A percentile compares a stretch with the other conserved stretches of the same genome.
Conservation (phyloP, 176 grass and related monocot species). For the Zoysia pacifica region DNA sequence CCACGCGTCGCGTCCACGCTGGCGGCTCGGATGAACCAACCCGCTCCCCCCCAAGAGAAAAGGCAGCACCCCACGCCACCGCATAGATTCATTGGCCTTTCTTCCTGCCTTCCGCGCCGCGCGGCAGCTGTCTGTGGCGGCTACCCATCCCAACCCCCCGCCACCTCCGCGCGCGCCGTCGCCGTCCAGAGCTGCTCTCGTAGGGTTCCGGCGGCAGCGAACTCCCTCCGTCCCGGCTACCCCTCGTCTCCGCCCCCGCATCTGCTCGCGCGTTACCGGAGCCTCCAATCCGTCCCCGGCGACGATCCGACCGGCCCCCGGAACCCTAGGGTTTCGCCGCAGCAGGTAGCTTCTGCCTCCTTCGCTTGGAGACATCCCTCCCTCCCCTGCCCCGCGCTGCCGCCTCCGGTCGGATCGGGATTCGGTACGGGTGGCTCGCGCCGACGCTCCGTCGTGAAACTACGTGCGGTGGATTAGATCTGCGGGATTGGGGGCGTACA, state of each 20-base stretch:
- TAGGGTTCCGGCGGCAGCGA: constrained; percentile 1
- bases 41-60: background rate
- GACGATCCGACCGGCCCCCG: constrained; percentile 27
- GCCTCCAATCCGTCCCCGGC: constrained; percentile 10
- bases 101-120: background rate
- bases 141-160: constrained; percentile 11
- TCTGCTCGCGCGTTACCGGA: background rate
- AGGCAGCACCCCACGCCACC: background rate
- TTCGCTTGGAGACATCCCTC: background rate
- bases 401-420: constrained; percentile 23
- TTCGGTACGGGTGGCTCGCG: background rate
- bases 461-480: constrained; percentile 35
- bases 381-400: background rate
- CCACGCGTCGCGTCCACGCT: background rate
- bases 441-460: background rate
- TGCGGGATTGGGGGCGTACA: constrained; percentile 16
- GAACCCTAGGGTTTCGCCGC: constrained; percentile 34
- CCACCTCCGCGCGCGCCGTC: background rate
- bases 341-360: constrained; percentile 34
- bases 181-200: background rate
- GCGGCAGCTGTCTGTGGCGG: constrained; percentile 24
- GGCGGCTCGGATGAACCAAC: background rate
- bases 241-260: background rate
- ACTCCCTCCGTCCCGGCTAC: too few relatives aligned
- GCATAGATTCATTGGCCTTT: background rate